Base-by-base conservation (phyloP, 305 asterid species). In the Fraxinus albicans region DNA sequence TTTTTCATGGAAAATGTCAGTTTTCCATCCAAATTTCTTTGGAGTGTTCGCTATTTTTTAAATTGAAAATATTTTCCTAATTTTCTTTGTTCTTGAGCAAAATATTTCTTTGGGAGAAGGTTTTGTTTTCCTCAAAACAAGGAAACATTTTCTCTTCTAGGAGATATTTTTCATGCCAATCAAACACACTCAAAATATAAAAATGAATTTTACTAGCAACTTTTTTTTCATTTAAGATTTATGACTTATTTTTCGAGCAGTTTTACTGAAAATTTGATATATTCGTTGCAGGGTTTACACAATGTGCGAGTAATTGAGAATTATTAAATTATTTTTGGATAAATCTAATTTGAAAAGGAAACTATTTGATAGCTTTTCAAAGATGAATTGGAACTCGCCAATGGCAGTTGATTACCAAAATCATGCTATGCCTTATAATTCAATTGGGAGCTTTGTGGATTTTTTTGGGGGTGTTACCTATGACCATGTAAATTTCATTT, bases 381-480 rank as follows among this genome's bases (percentile, higher is more conserved):
- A 86, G 84, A 95, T 95, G 98, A 95, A 90, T 87, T 95, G 98
- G 98, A 90, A 89, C 82, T 84, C 93, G 3, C 92, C 90, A 17
- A 86, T 88, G 95, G 97, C 91, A 80, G 86, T 86, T 88, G 91
- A 90, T 69, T 91, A 91, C 83, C 86, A 92, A 77, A 90, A 88
- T 86, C 88, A 90, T 75, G 91, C 90, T 72, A 80, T 83, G 94
- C 98, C 98, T n/a, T 95, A 93, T 79, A 92, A 90, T 83, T 95
- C 98, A 58, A 89, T 90, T 75, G 98, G 96, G 79, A 92, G 97
- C 86, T 93, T 93, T 83, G 94, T 95, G 81, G 98, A 93, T 90
- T 95, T 95, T 84, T 93, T 95, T 79, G 98, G 97, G 80, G 98
- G 96, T 77, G 88, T 92, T 79, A 91, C 98, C 36, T 95, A 92